Base-by-base conservation (phyloP, 2,329 filamentous ascomycete species). In the Truncatella angustata region DNA sequence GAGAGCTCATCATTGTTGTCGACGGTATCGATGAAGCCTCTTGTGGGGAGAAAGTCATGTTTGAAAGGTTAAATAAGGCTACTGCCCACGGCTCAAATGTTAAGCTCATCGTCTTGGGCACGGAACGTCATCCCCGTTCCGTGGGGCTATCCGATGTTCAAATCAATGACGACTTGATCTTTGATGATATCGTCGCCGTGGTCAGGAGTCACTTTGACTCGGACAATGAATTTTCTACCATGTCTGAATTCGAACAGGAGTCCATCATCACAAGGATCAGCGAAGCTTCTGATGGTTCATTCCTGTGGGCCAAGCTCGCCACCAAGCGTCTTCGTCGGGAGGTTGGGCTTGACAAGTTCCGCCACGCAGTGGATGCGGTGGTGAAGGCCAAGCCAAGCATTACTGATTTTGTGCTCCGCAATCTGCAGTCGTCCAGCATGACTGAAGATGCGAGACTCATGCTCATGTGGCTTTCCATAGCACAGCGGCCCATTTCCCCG, bases 301-400 rank as follows among this genome's bases (percentile, higher is more conserved):
- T 73, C 52, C 62, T 72, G 0, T 70, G 68, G 65, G 70, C 68
- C 4, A 73, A 70, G 54, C 60, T 72, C 5, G 64, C 62, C 7
- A 50, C 65, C 1, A 68, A 68, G 55, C 58, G 57, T 14, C 54
- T 66, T 7, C 47, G 47, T 11, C 45, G 34, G 2, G 45, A 49
- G 20, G 14, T 39, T 14, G 34, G 32, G 10, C n/a, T 39, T 12
- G 45, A 49, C n/a, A 49, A 39, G 30, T 39, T 49, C 45, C 43
- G 46, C 20, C 68, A 67, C 54, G 57, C 61, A 1, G 56, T 70
- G 1, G 67, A 70, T 7, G 52, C 43, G 4, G 18, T 72, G 0
- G 37, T 61, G 2, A 61, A 54, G 18, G 53, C 57, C 3, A 65
- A 67, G 37, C 53, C 51, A 5, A 63, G 60, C 4, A 52, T 71